These are phyloP conservation scores for Linum tenue DNA, from an alignment of 345 rosid species.

Conservation along the genomic window DNA sequence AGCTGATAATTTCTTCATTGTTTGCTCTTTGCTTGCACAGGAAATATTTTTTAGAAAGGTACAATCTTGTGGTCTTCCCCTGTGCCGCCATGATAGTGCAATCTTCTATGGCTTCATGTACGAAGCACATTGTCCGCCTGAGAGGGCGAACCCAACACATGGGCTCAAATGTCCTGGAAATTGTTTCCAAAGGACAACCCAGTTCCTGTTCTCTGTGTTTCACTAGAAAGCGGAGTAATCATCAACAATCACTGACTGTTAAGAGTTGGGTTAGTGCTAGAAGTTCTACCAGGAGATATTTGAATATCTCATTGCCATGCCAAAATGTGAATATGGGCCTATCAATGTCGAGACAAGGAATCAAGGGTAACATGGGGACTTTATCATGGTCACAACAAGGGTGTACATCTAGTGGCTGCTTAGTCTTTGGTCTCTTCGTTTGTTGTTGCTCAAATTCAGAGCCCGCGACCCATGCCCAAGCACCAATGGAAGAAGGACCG, in stretches of 20 bases:
- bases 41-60: neutral
- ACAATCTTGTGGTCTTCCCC: neutral
- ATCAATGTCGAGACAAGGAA: conserved; percentile 31
- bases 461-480: conserved; percentile 47
- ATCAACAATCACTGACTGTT: conserved; percentile 24
- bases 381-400: conserved; percentile 25
- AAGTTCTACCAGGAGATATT: conserved; percentile 27
- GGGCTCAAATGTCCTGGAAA: conserved; percentile 29
- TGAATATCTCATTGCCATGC: conserved; percentile 39
- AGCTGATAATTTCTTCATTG: neutral
- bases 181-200: conserved; percentile 32
- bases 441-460: conserved; percentile 49
- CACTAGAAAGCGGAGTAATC: conserved; percentile 25
- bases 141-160: conserved; percentile 26
- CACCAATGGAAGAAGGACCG: conserved; percentile 27
- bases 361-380: conserved; percentile 33
- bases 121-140: conserved; percentile 33
- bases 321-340: conserved; percentile 33
- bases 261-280: conserved; percentile 25
- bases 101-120: conserved; percentile 42
- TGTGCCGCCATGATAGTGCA: conserved; percentile 43
- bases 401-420: conserved; percentile 31
- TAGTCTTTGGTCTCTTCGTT: conserved; percentile 54
- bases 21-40: neutral
- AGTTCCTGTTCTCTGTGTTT: conserved; percentile 27